These are phyloP conservation scores for Paramecium primaurelia DNA, from an alignment of 73 alveolate genomes.

Conservation along the genomic window DNA sequence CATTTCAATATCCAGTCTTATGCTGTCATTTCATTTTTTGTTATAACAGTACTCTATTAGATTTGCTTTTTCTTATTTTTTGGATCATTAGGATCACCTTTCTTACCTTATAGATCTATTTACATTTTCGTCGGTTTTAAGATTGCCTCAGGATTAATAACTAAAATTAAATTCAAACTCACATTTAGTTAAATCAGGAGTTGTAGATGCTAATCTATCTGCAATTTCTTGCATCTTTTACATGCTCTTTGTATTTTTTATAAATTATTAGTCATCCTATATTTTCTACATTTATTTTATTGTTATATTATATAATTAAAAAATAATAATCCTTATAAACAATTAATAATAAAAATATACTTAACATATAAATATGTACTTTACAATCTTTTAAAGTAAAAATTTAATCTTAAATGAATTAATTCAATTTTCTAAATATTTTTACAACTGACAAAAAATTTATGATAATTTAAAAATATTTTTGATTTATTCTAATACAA, in stretches of 20 bases:
- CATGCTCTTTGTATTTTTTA: slow-evolving; percentile 49
- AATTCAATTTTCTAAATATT: too few species aligned
- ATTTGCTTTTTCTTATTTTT: slow-evolving; percentile 39
- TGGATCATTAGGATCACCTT: slow-evolving; percentile 10
- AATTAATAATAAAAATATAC: not conserved
- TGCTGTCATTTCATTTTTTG: slow-evolving; percentile 64
- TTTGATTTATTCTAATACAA: too few species aligned
- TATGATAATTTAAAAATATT: too few species aligned
- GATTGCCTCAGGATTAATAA: slow-evolving; percentile 22
- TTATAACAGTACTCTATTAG: not conserved
- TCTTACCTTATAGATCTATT: not conserved
- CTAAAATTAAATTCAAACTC: not conserved
- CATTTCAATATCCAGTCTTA: slow-evolving; percentile 75
- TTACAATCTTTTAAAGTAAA: too few species aligned
- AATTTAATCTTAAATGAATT: too few species aligned
- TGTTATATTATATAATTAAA: not conserved
- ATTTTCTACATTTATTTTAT: slow-evolving; percentile 16
- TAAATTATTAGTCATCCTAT: slow-evolving; percentile 47
- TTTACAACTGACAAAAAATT: too few species aligned
- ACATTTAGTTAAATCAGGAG: slow-evolving; percentile 60
- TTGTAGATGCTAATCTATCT: slow-evolving; percentile 44
- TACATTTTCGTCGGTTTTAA: slow-evolving; percentile 21
- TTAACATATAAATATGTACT: not conserved
- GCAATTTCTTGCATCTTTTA: slow-evolving; percentile 56
- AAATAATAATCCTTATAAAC: not conserved